Evolutionary conservation across 169 alveolate genomes (phyloP).

Genomic region (Eimeria praecox): DNA sequence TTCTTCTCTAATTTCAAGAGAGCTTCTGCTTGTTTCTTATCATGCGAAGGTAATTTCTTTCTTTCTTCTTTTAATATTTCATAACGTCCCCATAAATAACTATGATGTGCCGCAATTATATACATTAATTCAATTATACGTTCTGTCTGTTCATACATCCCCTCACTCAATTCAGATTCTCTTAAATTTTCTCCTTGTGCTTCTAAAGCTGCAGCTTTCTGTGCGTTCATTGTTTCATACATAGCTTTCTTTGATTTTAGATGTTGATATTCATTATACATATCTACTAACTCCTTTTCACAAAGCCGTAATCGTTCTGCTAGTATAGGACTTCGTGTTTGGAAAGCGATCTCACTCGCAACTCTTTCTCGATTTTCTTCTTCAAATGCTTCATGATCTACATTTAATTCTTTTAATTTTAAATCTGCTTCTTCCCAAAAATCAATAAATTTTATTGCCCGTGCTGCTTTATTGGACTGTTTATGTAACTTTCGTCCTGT

Average conservation of each 20-base stretch:
- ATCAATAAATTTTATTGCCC: slow-evolving; percentile 48
- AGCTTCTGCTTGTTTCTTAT: neutral
- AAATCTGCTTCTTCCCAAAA: slow-evolving; percentile 56
- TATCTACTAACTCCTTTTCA: slow-evolving; percentile 26
- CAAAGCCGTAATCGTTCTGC: slow-evolving; percentile 55
- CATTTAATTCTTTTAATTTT: slow-evolving; percentile 34
- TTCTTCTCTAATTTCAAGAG: slow-evolving; percentile 51
- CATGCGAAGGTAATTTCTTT: slow-evolving; percentile 4
- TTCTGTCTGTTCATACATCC: slow-evolving; percentile 47
- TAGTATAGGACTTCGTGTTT: slow-evolving; percentile 22
- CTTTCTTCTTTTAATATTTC: neutral
- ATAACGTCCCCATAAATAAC: slow-evolving; percentile 12
- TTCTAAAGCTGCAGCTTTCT: slow-evolving; percentile 31
- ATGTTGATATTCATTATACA: neutral
- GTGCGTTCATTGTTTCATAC: slow-evolving; percentile 63
- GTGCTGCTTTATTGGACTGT: slow-evolving; percentile 12
- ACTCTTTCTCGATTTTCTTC: slow-evolving; percentile 61
- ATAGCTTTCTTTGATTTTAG: slow-evolving; percentile 34
- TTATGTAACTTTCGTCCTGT: slow-evolving; percentile 1
- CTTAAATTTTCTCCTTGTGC: slow-evolving; percentile 37
- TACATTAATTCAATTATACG: slow-evolving; percentile 31
- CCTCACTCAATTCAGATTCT: neutral
- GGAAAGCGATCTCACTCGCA: slow-evolving; percentile 47
- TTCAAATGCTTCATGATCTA: slow-evolving; percentile 51
- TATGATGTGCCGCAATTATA: neutral